Evolutionary conservation across 768 basidiomycete species (phyloP).

Genomic region (Macrolepiota fuliginosa): DNA sequence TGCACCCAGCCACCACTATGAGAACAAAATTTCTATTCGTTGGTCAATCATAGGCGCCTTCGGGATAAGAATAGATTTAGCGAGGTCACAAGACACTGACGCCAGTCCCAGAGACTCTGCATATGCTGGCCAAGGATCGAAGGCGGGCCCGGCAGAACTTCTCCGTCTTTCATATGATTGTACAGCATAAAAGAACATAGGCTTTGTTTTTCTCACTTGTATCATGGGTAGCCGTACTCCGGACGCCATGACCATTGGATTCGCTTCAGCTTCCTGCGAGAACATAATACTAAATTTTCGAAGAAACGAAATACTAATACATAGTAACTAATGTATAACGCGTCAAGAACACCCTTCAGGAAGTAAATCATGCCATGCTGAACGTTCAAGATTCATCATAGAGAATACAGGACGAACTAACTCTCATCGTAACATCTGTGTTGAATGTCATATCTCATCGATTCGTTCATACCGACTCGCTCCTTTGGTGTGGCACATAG

Average conservation of each 20-base stretch:
- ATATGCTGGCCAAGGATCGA: no score
- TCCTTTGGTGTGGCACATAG: background rate
- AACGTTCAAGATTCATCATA: background rate
- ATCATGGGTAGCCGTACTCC: no score
- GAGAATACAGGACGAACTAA: background rate
- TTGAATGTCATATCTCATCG: background rate
- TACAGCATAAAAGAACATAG: background rate
- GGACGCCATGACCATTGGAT: no score
- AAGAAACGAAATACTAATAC: background rate
- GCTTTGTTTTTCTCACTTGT: background rate
- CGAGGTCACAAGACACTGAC: background rate
- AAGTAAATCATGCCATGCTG: background rate
- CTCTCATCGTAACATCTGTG: background rate
- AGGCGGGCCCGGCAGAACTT: background rate
- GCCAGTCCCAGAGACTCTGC: background rate
- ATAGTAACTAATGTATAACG: background rate
- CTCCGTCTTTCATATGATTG: background rate
- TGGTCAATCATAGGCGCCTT: background rate
- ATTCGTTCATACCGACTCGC: background rate
- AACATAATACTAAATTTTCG: background rate
- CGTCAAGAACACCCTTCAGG: no score
- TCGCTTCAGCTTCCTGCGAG: no score
- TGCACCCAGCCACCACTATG: background rate
- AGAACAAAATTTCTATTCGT: background rate
- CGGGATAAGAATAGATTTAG: background rate